phyloP scores from a whole-genome alignment of 2,329 filamentous ascomycete species.

The Fusarium brevicatenulatum region DNA sequence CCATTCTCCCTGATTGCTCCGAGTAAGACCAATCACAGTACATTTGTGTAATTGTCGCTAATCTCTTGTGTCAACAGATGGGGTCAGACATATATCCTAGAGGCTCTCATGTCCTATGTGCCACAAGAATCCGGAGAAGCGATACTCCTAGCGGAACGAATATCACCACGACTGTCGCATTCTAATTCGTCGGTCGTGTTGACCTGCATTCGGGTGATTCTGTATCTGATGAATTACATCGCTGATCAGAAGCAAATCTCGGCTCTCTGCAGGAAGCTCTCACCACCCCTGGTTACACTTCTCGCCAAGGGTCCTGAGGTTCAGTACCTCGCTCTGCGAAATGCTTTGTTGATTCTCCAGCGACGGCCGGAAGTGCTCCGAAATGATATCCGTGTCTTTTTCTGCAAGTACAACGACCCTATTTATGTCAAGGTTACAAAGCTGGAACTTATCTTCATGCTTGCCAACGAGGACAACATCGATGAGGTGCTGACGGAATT shows the following conservation, averaged over 20 bases:
- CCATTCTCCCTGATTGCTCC: constrained; percentile 94
- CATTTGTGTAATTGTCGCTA: constrained; percentile 3
- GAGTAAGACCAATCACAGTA: constrained; percentile 72
- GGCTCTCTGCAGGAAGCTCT: constrained; percentile 88
- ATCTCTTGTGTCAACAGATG: constrained; percentile 67
- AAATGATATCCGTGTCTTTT: constrained; percentile 98
- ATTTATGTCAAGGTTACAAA: constrained; percentile 99
- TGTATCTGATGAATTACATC: constrained; percentile 99
- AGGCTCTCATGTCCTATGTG: constrained; percentile 97
- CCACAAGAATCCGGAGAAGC: constrained; percentile 92
- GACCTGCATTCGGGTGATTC: constrained; percentile 93
- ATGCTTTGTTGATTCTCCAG: constrained; percentile 93
- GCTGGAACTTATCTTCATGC: constrained; percentile 98
- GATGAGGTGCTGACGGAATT: constrained; percentile 93
- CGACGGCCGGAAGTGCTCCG: constrained; percentile 90
- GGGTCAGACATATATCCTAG: constrained; percentile 98
- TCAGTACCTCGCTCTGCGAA: constrained; percentile 95
- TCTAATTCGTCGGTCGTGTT: constrained; percentile 96
- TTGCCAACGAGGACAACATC: constrained; percentile 95
- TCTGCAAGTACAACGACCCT: constrained; percentile 99
- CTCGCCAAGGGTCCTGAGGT: constrained; percentile 97
- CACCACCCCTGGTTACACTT: constrained; percentile 92
- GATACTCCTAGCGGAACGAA: constrained; percentile 88
- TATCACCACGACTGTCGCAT: constrained; percentile 94
- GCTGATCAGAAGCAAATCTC: constrained; percentile 89